phyloP scores from a whole-genome alignment of 2,329 filamentous ascomycete genomes.

The Colletotrichum paranaense region DNA sequence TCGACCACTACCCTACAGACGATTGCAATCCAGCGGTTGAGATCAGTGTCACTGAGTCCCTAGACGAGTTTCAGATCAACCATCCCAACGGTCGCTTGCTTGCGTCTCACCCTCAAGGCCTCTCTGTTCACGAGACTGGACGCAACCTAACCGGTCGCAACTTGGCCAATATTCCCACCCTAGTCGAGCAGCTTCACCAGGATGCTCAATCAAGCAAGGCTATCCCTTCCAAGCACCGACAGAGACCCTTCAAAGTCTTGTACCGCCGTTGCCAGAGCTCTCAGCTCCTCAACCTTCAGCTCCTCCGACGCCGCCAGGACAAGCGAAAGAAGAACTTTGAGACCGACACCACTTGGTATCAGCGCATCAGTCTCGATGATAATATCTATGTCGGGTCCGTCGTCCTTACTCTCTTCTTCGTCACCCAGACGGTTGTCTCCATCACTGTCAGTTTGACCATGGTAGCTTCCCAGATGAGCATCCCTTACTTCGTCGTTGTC shows the following conservation, averaged over 20 bases:
- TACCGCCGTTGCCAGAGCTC: constrained; percentile 3
- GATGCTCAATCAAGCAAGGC: not conserved
- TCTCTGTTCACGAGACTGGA: not conserved
- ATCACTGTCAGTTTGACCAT: constrained; percentile 4
- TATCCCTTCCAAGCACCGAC: not conserved
- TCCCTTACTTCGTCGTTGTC: constrained; percentile 3
- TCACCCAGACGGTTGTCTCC: constrained; percentile 5
- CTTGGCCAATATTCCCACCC: constrained; percentile 1
- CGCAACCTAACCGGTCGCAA: not conserved
- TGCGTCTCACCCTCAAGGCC: constrained; percentile 7
- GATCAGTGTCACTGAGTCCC: constrained; percentile 25
- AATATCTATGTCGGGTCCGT: constrained; percentile 12
- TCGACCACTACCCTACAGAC: not conserved
- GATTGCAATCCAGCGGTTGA: not conserved
- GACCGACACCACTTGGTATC: constrained; percentile 13
- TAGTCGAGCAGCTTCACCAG: constrained; percentile 2
- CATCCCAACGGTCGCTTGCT: constrained; percentile 24
- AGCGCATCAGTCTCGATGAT: constrained; percentile 15
- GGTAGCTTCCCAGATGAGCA: not conserved
- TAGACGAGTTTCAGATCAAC: constrained; percentile 29
- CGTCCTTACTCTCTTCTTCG: constrained; percentile 7
- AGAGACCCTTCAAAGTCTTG: not conserved
- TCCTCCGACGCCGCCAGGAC: not conserved
- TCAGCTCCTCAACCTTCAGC: not conserved
- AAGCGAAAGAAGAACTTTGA: not conserved